Conservation (phyloP, 106 monocot species). For the Agapanthus africanus region DNA sequence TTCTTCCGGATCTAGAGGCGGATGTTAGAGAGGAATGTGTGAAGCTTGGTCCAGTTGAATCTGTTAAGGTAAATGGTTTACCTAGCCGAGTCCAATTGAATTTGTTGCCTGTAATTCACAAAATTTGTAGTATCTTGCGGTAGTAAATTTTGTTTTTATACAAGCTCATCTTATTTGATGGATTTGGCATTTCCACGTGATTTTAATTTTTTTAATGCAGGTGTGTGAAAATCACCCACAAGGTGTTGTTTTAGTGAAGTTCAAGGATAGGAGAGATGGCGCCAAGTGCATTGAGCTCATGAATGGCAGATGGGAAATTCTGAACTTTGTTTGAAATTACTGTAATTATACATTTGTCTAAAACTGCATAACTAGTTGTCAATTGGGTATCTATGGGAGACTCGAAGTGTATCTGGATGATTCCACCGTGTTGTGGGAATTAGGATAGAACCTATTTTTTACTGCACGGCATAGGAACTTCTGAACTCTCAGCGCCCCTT, state of each 20-base stretch:
- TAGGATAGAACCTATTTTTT: not conserved
- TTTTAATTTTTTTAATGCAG: slow-evolving; percentile 30
- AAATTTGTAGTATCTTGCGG: too few species aligned
- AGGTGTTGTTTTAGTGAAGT: slow-evolving; percentile 86
- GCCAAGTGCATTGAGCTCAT: slow-evolving; percentile 81
- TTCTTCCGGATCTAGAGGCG: slow-evolving; percentile 73
- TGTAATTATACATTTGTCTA: not conserved
- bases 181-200: not conserved
- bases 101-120: too few species aligned
- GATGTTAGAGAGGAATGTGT: slow-evolving; percentile 91
- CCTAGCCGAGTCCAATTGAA: too few species aligned
- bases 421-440: not conserved
- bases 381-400: not conserved
- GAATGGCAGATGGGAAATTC: slow-evolving; percentile 93
- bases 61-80: slow-evolving; percentile 55
- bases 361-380: not conserved
- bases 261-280: slow-evolving; percentile 83
- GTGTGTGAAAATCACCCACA: slow-evolving; percentile 94
- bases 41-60: slow-evolving; percentile 79
- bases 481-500: not conserved
- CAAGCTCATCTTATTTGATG: not conserved
- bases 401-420: not conserved
- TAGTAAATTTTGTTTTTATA: too few species aligned
- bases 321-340: not conserved
- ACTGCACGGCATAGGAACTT: not conserved